phyloP scores from a whole-genome alignment of 208 protist genomes.

The Wallacemonas sp. region DNA sequence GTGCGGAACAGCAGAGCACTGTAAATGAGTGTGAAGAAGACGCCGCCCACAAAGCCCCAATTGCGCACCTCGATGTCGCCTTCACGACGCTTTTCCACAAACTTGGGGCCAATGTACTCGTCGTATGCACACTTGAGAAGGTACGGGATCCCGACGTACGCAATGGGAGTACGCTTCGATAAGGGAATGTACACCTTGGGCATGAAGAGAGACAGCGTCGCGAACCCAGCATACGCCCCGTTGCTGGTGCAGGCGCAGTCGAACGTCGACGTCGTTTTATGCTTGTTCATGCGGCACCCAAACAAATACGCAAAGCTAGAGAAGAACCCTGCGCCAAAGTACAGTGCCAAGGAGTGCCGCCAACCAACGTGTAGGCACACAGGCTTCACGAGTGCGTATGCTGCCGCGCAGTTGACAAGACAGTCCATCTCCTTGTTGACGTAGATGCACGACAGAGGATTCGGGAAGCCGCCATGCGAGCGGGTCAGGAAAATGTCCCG shows the following conservation, averaged over 20 bases:
- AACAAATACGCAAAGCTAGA: constrained; percentile 87
- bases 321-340: constrained; percentile 67
- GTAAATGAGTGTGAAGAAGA: constrained; percentile 81
- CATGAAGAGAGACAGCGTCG: constrained; percentile 65
- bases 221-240: constrained; percentile 70
- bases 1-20: constrained; percentile 63
- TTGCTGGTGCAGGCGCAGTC: constrained; percentile 75
- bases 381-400: constrained; percentile 63
- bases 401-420: constrained; percentile 49
- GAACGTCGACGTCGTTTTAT: constrained; percentile 47
- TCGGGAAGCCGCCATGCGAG: constrained; percentile 48
- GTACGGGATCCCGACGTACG: constrained; percentile 58
- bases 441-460: constrained; percentile 83
- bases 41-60: constrained; percentile 80
- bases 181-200: constrained; percentile 53
- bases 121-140: constrained; percentile 73
- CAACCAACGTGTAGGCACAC: constrained; percentile 57
- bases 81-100: constrained; percentile 40
- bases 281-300: constrained; percentile 39
- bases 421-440: constrained; percentile 52
- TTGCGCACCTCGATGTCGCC: constrained; percentile 73
- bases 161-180: constrained; percentile 42
- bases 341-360: constrained; percentile 50
- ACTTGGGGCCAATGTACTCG: constrained; percentile 72
- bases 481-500: constrained; percentile 83